Evolutionary conservation across 495 filamentous ascomycete genomes (phyloP).

Genomic region (Aspergillus leporis): DNA sequence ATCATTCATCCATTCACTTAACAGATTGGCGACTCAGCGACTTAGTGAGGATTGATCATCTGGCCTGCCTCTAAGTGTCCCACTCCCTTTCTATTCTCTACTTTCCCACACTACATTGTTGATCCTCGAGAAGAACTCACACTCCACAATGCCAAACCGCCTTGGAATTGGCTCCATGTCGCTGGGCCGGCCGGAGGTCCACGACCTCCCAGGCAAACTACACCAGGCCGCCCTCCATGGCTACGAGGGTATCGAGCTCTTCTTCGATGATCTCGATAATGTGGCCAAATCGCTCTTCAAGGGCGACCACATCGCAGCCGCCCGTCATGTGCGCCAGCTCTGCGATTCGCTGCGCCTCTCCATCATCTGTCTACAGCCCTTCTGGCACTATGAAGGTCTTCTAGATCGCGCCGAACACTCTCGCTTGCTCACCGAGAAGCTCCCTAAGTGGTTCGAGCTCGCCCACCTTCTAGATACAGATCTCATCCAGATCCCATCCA

Average conservation of each 20-base stretch:
- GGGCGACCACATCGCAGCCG: slow-evolving; percentile 57
- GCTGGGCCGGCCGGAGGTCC: slow-evolving; percentile 66
- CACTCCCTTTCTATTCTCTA: neutral
- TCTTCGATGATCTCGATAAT: slow-evolving; percentile 75
- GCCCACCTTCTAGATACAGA: slow-evolving; percentile 65
- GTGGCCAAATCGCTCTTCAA: slow-evolving; percentile 57
- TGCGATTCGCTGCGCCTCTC: slow-evolving; percentile 59
- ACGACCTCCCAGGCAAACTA: slow-evolving; percentile 65
- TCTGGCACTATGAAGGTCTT: slow-evolving; percentile 77
- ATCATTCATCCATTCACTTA: neutral
- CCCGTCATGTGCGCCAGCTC: slow-evolving; percentile 51
- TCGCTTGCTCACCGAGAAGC: slow-evolving; percentile 56
- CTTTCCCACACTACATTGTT: neutral
- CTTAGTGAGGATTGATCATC: neutral
- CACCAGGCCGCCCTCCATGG: slow-evolving; percentile 63
- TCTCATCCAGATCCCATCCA: slow-evolving; percentile 73
- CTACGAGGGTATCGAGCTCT: slow-evolving; percentile 73
- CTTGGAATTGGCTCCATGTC: slow-evolving; percentile 70
- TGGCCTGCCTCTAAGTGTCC: too few relatives aligned
- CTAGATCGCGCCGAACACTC: slow-evolving; percentile 61
- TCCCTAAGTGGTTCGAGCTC: slow-evolving; percentile 68
- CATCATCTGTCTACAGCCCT: slow-evolving; percentile 76
- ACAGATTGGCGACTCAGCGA: neutral
- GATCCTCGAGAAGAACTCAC: neutral
- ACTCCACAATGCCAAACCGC: slow-evolving; percentile 37